Evolutionary conservation across 805 yeast genomes (phyloP).

Genomic region (Candida schatavii): DNA sequence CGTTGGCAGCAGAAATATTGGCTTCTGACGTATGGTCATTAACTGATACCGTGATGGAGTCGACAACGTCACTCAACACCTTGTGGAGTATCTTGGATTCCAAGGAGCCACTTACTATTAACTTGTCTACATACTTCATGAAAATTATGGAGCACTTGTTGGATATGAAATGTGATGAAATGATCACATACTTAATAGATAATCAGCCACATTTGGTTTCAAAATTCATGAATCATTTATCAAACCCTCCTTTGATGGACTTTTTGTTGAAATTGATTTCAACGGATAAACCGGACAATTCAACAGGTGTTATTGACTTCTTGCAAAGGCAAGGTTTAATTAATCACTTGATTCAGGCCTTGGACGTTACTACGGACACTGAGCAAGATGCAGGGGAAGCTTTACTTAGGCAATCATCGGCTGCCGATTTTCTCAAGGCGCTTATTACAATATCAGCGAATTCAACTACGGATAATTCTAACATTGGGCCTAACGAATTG

Average conservation of each 20-base stretch:
- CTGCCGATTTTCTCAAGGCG: constrained; percentile 46
- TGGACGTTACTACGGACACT: constrained; percentile 20
- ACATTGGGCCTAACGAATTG: constrained; percentile 46
- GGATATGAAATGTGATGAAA: constrained; percentile 49
- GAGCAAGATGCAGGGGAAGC: constrained; percentile 13
- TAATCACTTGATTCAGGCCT: constrained; percentile 30
- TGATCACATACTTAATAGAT: constrained; percentile 43
- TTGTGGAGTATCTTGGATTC: constrained; percentile 80
- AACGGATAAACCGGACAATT: constrained; percentile 46
- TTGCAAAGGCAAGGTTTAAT: constrained; percentile 40
- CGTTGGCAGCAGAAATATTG: constrained; percentile 77
- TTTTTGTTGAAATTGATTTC: constrained; percentile 41
- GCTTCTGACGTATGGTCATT: constrained; percentile 93
- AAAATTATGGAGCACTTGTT: constrained; percentile 73
- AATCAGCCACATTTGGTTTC: constrained; percentile 40
- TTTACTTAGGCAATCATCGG: constrained; percentile 35
- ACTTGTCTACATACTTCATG: constrained; percentile 83
- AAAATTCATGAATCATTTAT: constrained; percentile 41
- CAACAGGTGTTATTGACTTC: constrained; percentile 45
- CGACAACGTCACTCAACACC: constrained; percentile 57
- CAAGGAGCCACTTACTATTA: constrained; percentile 64
- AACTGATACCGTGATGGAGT: constrained; percentile 85
- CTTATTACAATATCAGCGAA: constrained; percentile 46
- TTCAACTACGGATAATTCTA: constrained; percentile 43
- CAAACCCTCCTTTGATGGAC: constrained; percentile 47